Conservation (phyloP, 116 monocot genomes). For the Dioscorea cayenensis region DNA sequence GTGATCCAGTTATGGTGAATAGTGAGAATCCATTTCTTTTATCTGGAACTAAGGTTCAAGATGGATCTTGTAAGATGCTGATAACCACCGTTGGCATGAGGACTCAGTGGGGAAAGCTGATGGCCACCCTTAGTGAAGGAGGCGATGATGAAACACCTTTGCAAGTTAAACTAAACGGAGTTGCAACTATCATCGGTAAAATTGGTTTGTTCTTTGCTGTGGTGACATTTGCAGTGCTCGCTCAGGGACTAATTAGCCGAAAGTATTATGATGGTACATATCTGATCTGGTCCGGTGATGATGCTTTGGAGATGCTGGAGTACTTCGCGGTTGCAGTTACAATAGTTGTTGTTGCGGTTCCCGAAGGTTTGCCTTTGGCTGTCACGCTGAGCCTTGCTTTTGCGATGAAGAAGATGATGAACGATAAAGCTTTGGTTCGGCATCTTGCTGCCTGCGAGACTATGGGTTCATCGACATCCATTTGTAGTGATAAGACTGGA, state of each 20-base stretch:
- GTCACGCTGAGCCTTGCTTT: conserved; percentile 80
- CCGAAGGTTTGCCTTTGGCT: conserved; percentile 76
- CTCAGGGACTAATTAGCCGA: conserved; percentile 28
- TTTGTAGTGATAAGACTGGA: conserved; percentile 75
- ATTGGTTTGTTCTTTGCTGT: conserved; percentile 71
- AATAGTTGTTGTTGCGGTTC: conserved; percentile 83
- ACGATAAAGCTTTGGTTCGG: conserved; percentile 73
- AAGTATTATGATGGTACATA: conserved; percentile 33
- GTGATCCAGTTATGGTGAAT: conserved; percentile 52
- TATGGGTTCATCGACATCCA: conserved; percentile 14
- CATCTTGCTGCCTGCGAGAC: conserved; percentile 49
- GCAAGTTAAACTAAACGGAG: conserved; percentile 77
- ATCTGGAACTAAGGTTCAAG: conserved; percentile 79
- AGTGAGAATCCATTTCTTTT: conserved; percentile 64
- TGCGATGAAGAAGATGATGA: conserved; percentile 93
- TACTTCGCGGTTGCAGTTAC: conserved; percentile 79
- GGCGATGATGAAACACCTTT: conserved; percentile 81
- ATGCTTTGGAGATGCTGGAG: conserved; percentile 45
- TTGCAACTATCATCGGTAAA: conserved; percentile 67
- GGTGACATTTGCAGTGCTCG: conserved; percentile 62
- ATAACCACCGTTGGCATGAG: conserved; percentile 83
- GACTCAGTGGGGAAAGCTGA: conserved; percentile 78
- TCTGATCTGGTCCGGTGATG: conserved; percentile 48
- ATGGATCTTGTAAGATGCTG: conserved; percentile 74
- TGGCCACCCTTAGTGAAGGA: conserved; percentile 61